Base-by-base conservation (phyloP, 2,329 filamentous ascomycete species). In the Fonsecaea monophora region DNA sequence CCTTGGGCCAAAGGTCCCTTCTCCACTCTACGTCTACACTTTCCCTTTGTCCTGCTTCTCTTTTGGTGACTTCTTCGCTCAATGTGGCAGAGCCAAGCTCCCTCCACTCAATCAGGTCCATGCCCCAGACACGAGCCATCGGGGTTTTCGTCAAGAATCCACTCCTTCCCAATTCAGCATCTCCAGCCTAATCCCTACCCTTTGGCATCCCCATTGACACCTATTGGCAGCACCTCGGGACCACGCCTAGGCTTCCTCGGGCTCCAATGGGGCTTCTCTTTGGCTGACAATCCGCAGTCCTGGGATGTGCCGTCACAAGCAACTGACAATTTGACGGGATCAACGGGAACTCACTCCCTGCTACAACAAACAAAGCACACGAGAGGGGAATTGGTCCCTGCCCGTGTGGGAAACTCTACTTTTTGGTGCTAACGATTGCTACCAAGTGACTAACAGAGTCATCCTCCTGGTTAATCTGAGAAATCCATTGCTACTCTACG, bases 111-210 rank as follows among this genome's bases (percentile, higher is more conserved):
- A 40, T 59, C 40, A 25, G 55, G 37, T 65, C 40, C 32, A 34
- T 35, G 40, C 53, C 35, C 25, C 60, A 48, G 42, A 38, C 53
- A 35, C 42, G 54, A 40, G 32, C 54, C 40, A 42, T 60, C n/a
- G 25, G 60, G n/a, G 25, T 25, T 38, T 56, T 45, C 32, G 30
- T 48, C 53, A 40, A 55, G 54, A 42, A 40, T 13, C 42, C 60
- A 55, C 59, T 32, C 34, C 60, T 57, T 62, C 68, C 66, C 66
- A 64, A 70, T 55, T 10, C 63, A 70, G 68, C 62, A 70, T 68
- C 63, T 68, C 63, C 59, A 70, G 68, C 68, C 68, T 66, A 67
- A 60, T 56, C 62, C 60, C 61, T 57, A 45, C 35, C 30, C 32
- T 45, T 32, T 53, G 37, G 18, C 50, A 15, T 48, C 30, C 40